Conservation (phyloP, 2,329 filamentous ascomycete genomes). For the Pseudogymnoascus sp. region DNA sequence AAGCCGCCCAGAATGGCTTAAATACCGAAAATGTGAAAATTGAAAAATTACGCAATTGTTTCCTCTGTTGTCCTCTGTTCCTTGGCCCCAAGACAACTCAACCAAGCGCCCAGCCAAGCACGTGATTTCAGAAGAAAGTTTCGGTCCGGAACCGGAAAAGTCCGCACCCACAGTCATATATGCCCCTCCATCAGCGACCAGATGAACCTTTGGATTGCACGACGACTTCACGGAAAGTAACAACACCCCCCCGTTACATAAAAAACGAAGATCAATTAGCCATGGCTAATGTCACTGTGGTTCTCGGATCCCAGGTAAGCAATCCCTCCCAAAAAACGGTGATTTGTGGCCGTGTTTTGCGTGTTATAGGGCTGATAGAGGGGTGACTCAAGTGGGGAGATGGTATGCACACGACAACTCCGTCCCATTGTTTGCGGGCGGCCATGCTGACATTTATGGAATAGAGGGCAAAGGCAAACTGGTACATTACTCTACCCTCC, state of each 20-base stretch:
- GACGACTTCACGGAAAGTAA: constrained; percentile 9
- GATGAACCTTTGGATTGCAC: constrained; percentile 3
- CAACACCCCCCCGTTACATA: constrained; percentile 3
- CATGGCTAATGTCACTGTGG: constrained; percentile 8
- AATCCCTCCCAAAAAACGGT: neutral
- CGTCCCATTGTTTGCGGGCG: neutral
- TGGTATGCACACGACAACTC: constrained; percentile 3
- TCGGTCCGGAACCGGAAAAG: constrained; percentile 4
- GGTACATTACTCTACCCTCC: neutral
- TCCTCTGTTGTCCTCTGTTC: neutral
- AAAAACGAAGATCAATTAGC: constrained; percentile 10
- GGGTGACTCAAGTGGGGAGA: constrained; percentile 10
- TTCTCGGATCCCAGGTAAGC: constrained; percentile 8
- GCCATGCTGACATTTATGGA: neutral
- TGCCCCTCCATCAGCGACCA: constrained; percentile 3
- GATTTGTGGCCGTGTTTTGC: neutral
- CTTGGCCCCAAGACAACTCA: neutral
- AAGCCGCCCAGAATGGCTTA: neutral
- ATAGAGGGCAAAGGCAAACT: constrained; percentile 11
- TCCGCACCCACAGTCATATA: neutral
- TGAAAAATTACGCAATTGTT: neutral
- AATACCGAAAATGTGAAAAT: neutral
- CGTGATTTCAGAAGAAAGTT: neutral
- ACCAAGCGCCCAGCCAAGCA: neutral
- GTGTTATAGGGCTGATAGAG: constrained; percentile 1